Percentiles rank a stretch among this genome's conserved stretches.
Conservation (phyloP, 805 yeast genomes). For the Wickerhamiella cacticola region DNA sequence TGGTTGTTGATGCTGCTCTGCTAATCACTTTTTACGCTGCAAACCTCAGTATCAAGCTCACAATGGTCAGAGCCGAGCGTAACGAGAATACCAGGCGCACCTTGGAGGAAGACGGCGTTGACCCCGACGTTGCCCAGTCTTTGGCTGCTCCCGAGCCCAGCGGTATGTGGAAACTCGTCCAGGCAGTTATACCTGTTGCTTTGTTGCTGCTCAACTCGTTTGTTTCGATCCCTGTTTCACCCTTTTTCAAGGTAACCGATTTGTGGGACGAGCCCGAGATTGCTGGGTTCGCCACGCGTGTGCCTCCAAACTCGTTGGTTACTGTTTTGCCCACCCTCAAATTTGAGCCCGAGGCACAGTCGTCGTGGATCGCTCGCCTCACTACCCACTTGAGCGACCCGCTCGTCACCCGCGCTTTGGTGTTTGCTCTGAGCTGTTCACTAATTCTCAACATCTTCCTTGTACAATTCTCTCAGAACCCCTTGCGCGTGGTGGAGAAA, state of each 20-base stretch:
- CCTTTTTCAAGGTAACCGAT: slow-evolving; percentile 21
- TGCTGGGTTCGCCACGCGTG: slow-evolving; percentile 12
- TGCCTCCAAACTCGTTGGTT: slow-evolving; percentile 23
- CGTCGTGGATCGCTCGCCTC: slow-evolving; percentile 16
- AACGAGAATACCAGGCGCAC: slow-evolving; percentile 65
- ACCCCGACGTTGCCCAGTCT: slow-evolving; percentile 57
- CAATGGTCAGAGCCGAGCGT: slow-evolving; percentile 73
- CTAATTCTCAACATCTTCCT: slow-evolving; percentile 73
- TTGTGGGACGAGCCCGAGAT: slow-evolving; percentile 17
- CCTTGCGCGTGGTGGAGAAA: slow-evolving; percentile 27
- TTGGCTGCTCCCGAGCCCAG: slow-evolving; percentile 36
- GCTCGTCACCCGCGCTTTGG: slow-evolving; percentile 33
- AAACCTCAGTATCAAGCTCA: slow-evolving; percentile 73
- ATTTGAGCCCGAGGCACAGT: slow-evolving; percentile 23
- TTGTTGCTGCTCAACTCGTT: slow-evolving; percentile 28
- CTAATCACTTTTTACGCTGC: slow-evolving; percentile 76
- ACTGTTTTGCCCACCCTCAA: slow-evolving; percentile 32
- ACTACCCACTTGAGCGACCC: slow-evolving; percentile 14
- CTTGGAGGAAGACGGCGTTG: slow-evolving; percentile 86
- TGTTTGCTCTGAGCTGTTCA: slow-evolving; percentile 61
- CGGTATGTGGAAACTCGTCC: slow-evolving; percentile 19
- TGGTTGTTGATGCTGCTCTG: slow-evolving; percentile 58
- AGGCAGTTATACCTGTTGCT: slow-evolving; percentile 26
- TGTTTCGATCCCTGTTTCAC: slow-evolving; percentile 26
- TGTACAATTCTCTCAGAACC: slow-evolving; percentile 32